Evolutionary conservation across 106 monocot species (phyloP).

Genomic region (Apostasia ramifera): DNA sequence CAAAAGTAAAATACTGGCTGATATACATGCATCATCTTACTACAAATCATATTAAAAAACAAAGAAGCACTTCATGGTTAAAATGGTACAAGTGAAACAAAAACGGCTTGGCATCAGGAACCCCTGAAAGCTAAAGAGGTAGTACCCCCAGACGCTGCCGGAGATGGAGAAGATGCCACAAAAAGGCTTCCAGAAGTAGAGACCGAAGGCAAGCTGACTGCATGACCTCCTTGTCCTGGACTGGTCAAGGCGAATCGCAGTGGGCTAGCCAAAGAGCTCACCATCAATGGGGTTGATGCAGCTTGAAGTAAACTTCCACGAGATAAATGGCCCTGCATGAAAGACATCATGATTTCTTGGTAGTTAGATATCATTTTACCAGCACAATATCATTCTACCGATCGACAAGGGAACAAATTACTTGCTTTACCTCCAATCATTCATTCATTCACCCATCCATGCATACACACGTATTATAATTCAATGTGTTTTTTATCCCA

Average conservation of each 20-base stretch:
- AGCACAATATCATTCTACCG: too few relatives aligned
- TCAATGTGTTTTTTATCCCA: too few relatives aligned
- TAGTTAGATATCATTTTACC: too few relatives aligned
- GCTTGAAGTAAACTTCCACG: conserved; percentile 13
- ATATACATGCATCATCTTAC: too few relatives aligned
- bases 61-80: too few relatives aligned
- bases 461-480: too few relatives aligned
- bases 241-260: conserved; percentile 23
- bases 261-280: conserved; percentile 26
- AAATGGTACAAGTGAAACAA: too few relatives aligned
- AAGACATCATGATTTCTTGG: neutral
- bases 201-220: conserved; percentile 17
- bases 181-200: conserved; percentile 33
- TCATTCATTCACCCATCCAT: too few relatives aligned
- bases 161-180: conserved; percentile 54
- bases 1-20: too few relatives aligned
- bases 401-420: too few relatives aligned
- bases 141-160: conserved; percentile 53
- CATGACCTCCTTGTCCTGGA: conserved; percentile 21
- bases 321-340: conserved; percentile 6
- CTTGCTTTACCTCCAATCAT: too few relatives aligned
- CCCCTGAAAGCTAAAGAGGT: conserved; percentile 46
- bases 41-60: too few relatives aligned
- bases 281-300: conserved; percentile 12
- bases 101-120: conserved; percentile 4